These are phyloP conservation scores for Syzygium malaccense DNA, from an alignment of 441 rosid genomes.

Conservation along the genomic window DNA sequence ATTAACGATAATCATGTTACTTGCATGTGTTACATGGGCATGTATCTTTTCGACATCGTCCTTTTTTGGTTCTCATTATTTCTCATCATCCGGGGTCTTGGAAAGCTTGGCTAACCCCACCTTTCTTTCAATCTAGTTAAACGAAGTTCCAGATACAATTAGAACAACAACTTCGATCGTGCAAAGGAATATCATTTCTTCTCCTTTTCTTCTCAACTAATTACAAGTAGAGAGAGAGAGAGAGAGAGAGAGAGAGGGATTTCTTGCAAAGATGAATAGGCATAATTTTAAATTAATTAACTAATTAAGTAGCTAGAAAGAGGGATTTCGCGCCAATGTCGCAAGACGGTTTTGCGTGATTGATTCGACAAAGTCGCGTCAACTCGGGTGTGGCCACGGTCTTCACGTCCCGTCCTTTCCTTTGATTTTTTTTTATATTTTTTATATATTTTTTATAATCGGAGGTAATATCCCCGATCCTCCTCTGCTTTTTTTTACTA, in stretches of 20 bases:
- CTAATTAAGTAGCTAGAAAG: background rate
- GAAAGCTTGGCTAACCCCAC: background rate
- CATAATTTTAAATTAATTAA: background rate
- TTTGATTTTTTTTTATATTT: background rate
- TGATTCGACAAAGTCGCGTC: background rate
- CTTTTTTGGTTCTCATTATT: fast-evolving
- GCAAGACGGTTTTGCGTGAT: background rate
- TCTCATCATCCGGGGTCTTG: background rate
- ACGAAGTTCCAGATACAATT: background rate
- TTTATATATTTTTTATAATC: no score
- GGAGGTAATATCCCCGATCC: background rate
- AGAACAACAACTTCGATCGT: background rate
- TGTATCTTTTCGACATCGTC: background rate
- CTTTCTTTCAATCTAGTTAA: background rate
- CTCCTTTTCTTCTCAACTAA: background rate
- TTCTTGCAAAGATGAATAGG: background rate
- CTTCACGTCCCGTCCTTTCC: background rate
- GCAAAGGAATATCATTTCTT: background rate
- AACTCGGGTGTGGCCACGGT: background rate
- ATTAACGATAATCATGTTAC: background rate
- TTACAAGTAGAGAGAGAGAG: background rate
- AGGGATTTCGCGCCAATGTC: background rate
- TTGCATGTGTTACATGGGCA: background rate
- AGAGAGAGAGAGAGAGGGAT: background rate
- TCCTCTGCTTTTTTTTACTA: background rate